A percentile compares a stretch with the other conserved stretches of the same genome.
These are phyloP conservation scores for Arachis hypogaea DNA, from an alignment of 306 rosid genomes.

Conservation along the genomic window DNA sequence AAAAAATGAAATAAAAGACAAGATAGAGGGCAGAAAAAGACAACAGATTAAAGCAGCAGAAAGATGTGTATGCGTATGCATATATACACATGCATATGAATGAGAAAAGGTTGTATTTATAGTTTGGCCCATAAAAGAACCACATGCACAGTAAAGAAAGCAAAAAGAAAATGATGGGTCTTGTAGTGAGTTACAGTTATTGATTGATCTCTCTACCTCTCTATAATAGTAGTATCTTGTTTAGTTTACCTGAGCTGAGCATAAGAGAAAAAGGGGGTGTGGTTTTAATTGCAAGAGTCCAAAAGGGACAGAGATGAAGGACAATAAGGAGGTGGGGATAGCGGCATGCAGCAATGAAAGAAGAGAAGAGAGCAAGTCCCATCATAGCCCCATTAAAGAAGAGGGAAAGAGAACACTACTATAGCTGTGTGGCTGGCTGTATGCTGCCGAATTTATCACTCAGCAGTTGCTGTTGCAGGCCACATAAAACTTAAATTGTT, in stretches of 20 bases:
- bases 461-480: slow-evolving; percentile 27
- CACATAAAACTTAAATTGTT: not conserved
- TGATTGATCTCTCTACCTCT: slow-evolving; percentile 7
- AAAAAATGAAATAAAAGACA: slow-evolving; percentile 26
- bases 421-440: not conserved
- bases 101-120: slow-evolving; percentile 14
- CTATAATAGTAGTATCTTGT: not conserved
- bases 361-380: slow-evolving; percentile 41
- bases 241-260: slow-evolving; percentile 19
- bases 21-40: slow-evolving; percentile 46
- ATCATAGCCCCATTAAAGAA: slow-evolving; percentile 45
- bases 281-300: slow-evolving; percentile 42
- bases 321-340: slow-evolving; percentile 27
- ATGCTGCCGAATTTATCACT: slow-evolving; percentile 34
- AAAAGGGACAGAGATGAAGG: slow-evolving; percentile 35
- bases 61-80: no score
- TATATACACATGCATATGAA: not conserved
- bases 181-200: slow-evolving; percentile 53
- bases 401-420: not conserved
- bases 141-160: slow-evolving; percentile 32
- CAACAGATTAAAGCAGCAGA: slow-evolving; percentile 39
- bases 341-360: slow-evolving; percentile 37
- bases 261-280: not conserved
- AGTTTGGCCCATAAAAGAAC: slow-evolving; percentile 30
- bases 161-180: slow-evolving; percentile 52